phyloP scores from a whole-genome alignment of 768 basidiomycete species.

The Thelephora aurantiotincta region DNA sequence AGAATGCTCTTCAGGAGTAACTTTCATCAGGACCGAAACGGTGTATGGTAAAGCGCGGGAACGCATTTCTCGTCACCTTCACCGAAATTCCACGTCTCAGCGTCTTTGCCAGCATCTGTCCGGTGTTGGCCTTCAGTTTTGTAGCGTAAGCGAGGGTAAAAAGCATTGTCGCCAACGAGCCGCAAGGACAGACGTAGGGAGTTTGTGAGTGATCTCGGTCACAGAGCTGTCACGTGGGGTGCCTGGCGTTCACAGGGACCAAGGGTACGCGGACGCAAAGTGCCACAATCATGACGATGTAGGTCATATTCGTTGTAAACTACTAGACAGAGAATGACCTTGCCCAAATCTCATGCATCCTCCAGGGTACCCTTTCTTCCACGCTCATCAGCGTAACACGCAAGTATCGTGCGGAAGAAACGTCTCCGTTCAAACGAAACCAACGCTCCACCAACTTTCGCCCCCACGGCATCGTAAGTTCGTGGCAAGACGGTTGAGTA shows the following conservation, averaged over 20 bases:
- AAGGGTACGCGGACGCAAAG: too few species aligned
- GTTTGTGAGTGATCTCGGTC: neutral
- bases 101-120: neutral
- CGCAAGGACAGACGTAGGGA: neutral
- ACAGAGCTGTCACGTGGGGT: too few species aligned
- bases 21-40: neutral
- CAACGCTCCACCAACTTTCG: neutral
- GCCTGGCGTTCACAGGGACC: too few species aligned
- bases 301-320: neutral
- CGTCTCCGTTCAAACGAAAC: slow-evolving; percentile 1
- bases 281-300: too few species aligned
- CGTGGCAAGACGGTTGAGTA: too few species aligned
- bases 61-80: neutral
- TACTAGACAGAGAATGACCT: slow-evolving; percentile 10
- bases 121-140: neutral
- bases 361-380: slow-evolving; percentile 16
- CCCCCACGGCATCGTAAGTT: too few species aligned
- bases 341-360: slow-evolving; percentile 27
- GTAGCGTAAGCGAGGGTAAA: neutral
- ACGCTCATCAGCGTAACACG: slow-evolving; percentile 15
- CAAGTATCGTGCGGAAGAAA: slow-evolving; percentile 15
- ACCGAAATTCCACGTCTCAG: neutral
- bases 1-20: slow-evolving; percentile 27
- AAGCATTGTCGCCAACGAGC: neutral
- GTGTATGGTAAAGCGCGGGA: neutral